phyloP scores from a whole-genome alignment of 179 eudicot genomes.

The Drosera spatulata region DNA sequence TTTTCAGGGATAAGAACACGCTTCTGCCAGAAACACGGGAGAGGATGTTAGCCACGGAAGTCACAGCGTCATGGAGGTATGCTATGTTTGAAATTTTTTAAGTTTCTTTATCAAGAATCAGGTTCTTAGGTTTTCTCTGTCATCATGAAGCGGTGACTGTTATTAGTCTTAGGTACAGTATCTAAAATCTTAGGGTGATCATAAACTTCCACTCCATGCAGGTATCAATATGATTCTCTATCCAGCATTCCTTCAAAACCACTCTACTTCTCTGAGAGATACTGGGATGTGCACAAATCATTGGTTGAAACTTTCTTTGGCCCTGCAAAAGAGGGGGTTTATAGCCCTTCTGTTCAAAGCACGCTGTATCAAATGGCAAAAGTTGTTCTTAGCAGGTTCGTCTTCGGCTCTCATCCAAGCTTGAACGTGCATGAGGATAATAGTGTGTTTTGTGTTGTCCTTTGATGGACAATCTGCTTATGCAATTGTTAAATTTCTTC shows the following conservation, averaged over 20 bases:
- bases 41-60: conserved; percentile 87
- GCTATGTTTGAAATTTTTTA: not conserved
- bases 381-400: conserved; percentile 66
- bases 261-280: conserved; percentile 56
- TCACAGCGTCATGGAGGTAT: conserved; percentile 91
- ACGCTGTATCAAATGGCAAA: conserved; percentile 86
- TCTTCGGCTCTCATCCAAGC: conserved; percentile 5
- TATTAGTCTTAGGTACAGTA: not conserved
- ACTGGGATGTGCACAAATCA: conserved; percentile 49
- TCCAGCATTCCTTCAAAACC: conserved; percentile 44
- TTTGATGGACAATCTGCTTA: not conserved
- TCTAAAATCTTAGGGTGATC: too few relatives aligned
- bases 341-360: conserved; percentile 95
- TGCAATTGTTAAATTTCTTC: not conserved
- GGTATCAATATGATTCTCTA: conserved; percentile 65
- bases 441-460: not conserved
- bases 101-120: not conserved
- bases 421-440: not conserved
- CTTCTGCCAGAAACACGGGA: conserved; percentile 86
- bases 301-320: conserved; percentile 79
- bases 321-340: conserved; percentile 68
- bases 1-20: conserved; percentile 69
- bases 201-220: conserved; percentile 7
- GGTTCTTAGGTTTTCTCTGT: not conserved
- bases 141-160: not conserved